These are phyloP conservation scores for Calonectria pseudoturangicola DNA, from an alignment of 2,329 filamentous ascomycete genomes.

Conservation along the genomic window DNA sequence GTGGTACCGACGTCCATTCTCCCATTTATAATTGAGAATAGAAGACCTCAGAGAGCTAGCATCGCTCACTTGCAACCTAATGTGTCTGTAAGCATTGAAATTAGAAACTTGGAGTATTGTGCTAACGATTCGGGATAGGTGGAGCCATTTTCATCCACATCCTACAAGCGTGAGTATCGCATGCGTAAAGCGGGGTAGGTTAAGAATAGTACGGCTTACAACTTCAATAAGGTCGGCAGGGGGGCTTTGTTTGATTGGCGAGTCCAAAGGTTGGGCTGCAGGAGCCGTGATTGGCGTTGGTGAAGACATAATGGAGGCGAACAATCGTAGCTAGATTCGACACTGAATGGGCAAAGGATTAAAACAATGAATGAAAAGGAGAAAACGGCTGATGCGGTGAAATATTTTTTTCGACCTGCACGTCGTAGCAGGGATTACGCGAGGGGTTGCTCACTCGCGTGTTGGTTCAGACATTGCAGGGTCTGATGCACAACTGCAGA, in stretches of 20 bases:
- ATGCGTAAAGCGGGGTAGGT: not conserved
- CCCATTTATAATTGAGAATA: slow-evolving; percentile 56
- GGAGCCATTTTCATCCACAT: not conserved
- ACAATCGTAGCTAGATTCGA: no score
- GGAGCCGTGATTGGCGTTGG: not conserved
- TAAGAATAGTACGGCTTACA: not conserved
- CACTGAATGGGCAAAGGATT: not conserved
- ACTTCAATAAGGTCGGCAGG: not conserved
- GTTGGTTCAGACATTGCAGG: not conserved
- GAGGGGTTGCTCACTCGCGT: not conserved
- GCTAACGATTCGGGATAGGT: not conserved
- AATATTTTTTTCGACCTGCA: slow-evolving; percentile 13
- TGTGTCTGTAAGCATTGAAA: slow-evolving; percentile 7
- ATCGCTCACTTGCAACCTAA: slow-evolving; percentile 35
- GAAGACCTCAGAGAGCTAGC: slow-evolving; percentile 35
- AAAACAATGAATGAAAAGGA: not conserved
- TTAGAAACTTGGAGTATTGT: not conserved
- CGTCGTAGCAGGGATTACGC: not conserved
- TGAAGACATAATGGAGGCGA: not conserved
- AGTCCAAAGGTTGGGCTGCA: not conserved
- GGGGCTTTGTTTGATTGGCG: not conserved
- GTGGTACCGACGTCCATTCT: slow-evolving; percentile 69
- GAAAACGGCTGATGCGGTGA: slow-evolving; percentile 6
- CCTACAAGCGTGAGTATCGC: not conserved
- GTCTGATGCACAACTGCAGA: not conserved